Percentiles rank a stretch among this genome's conserved stretches.
phyloP scores from a whole-genome alignment of 768 basidiomycete genomes.

The Gyrodon lividus region DNA sequence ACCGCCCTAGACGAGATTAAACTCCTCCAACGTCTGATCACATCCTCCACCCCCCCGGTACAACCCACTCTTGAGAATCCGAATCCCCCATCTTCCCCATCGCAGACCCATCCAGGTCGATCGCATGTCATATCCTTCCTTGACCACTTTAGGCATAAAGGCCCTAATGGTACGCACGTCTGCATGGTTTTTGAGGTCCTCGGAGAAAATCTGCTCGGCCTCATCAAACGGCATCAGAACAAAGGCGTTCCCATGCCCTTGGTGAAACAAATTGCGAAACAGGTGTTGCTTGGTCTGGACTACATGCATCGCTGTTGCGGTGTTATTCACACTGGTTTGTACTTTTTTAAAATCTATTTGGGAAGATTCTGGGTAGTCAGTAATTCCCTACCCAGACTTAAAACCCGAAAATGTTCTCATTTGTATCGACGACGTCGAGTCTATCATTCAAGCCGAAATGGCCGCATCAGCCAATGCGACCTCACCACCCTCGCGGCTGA shows the following conservation, averaged over 20 bases:
- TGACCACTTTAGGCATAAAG: slow-evolving; percentile 95
- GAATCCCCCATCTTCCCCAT: slow-evolving; percentile 48
- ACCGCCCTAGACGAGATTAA: slow-evolving; percentile 99
- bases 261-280: slow-evolving; percentile 96
- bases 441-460: slow-evolving; percentile 84
- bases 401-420: slow-evolving; percentile 99
- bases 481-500: slow-evolving; percentile 57
- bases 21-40: slow-evolving; percentile 91
- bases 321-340: slow-evolving; percentile 88
- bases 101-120: slow-evolving; percentile 80
- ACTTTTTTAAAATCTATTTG: neutral
- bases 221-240: slow-evolving; percentile 98
- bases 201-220: slow-evolving; percentile 91
- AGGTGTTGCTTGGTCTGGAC: slow-evolving; percentile 91
- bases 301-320: slow-evolving; percentile 98
- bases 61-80: slow-evolving; percentile 48
- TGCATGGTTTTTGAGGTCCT: slow-evolving; percentile 99
- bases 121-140: slow-evolving; percentile 97
- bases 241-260: slow-evolving; percentile 93
- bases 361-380: neutral
- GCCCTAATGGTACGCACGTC: slow-evolving; percentile 95
- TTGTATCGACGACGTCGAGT: slow-evolving; percentile 94
- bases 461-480: slow-evolving; percentile 39
- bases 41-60: slow-evolving; percentile 63
- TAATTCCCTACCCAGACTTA: slow-evolving; percentile 54